Base-by-base conservation (phyloP, 1,139 yeast species). In the Chernovozyma sophiae-reginae region DNA sequence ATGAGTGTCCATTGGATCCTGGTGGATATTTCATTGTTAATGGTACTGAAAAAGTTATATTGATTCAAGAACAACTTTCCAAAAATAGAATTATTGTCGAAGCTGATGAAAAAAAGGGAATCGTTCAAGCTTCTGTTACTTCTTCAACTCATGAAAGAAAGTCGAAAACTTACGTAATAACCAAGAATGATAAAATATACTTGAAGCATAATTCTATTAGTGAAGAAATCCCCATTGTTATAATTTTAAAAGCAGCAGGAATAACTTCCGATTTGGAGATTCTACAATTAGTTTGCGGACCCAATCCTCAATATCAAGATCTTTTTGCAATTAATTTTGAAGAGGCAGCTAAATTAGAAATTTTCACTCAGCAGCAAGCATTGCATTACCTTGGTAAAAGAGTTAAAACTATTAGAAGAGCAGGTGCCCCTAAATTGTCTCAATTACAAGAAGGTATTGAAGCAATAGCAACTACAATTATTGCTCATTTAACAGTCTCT, bases 21-120 rank as follows among this genome's bases (percentile, higher is more conserved):
- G 99, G 99, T 62, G 99, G 99, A 49, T 92, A 92, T 55, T 92
- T 92, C 52, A 84, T 92, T 52, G 97, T 92, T 33, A 92, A 92
- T 56, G 99, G 99, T 58, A 92, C 98, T 0, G 99, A 92, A 58
- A 92, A 92, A 58, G 99, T 92, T 33, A 94, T 92, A 45, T 74
- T 92, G 49, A 95, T 92, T 33, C 99, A 92, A 62, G 99, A 92
- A 62, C 99, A 92, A 68, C 72, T 92, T 56, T 84, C 96, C 37
- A 92, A 92, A 63, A 92, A 92, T 64, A 86, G 99, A 76, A 94
- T 92, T 54, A 89, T 92, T 55, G 98, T 92, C 11, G 99, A 92
- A 61, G 92, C 96, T 1, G 98, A 92, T 57, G 96, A 86, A 46
- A 87, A 89, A 60, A 94, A 94, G 62, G 86, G 81, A 5, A 82